Evolutionary conservation across 306 rosid genomes (phyloP).

Genomic region (Medicago arabica): DNA sequence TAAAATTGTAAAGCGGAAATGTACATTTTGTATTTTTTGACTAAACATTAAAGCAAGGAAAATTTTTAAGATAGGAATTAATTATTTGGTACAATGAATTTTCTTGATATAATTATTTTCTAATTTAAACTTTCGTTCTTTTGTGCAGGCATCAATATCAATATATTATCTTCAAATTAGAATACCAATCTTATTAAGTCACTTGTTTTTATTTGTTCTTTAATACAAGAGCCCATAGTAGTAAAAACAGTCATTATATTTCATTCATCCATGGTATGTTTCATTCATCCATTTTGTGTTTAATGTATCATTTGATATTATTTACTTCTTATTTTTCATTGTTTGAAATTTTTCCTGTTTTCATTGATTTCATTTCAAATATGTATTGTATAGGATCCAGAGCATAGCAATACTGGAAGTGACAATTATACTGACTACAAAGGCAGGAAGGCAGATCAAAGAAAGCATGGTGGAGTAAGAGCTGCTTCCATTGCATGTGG

Average conservation of each 20-base stretch:
- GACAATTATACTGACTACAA: slow-evolving; percentile 41
- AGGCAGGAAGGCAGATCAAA: slow-evolving; percentile 42
- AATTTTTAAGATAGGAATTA: not conserved
- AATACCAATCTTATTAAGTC: not conserved
- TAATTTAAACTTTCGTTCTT: not conserved
- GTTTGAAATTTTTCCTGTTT: not conserved
- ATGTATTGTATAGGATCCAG: slow-evolving; percentile 17
- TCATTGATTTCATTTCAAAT: not conserved
- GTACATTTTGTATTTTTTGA: not conserved
- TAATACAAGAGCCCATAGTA: not conserved
- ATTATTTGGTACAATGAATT: not conserved
- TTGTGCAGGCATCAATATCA: not conserved
- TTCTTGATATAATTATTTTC: not conserved
- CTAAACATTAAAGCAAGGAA: not conserved
- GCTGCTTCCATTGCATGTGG: slow-evolving; percentile 46
- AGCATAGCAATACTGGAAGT: not conserved
- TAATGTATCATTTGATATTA: too few species aligned
- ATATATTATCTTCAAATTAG: not conserved
- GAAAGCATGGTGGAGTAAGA: slow-evolving; percentile 47
- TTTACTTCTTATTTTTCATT: not conserved
- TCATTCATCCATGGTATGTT: slow-evolving; percentile 16
- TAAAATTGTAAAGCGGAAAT: not conserved
- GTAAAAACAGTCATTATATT: not conserved
- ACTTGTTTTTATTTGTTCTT: not conserved
- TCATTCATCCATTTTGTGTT: too few species aligned